These are phyloP conservation scores for Lasiosphaeris hirsuta DNA, from an alignment of 495 filamentous ascomycete genomes.

Conservation along the genomic window DNA sequence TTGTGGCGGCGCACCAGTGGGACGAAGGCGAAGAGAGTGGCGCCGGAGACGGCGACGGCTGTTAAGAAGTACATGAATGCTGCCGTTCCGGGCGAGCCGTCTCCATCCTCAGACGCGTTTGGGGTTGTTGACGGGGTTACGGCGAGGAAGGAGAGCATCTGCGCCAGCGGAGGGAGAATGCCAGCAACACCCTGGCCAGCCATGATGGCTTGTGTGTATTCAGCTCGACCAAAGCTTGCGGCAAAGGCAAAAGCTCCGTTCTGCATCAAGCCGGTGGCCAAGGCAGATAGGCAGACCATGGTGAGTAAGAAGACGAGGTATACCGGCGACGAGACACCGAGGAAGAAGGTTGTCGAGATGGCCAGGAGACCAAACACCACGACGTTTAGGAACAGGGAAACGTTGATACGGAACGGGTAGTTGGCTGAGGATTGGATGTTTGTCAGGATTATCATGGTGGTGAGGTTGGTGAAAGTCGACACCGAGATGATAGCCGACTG, in stretches of 20 bases:
- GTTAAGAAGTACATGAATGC: conserved; percentile 92
- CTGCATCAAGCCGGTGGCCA: conserved; percentile 81
- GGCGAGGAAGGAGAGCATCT: conserved; percentile 76
- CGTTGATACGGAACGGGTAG: conserved; percentile 78
- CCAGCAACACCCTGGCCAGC: conserved; percentile 88
- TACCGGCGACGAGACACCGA: conserved; percentile 50
- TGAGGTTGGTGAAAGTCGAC: conserved; percentile 76
- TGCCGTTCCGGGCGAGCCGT: conserved; percentile 48
- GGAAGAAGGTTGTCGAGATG: conserved; percentile 68
- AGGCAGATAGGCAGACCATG: conserved; percentile 75
- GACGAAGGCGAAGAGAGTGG: conserved; percentile 56
- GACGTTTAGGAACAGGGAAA: conserved; percentile 70
- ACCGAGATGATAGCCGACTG: conserved; percentile 86
- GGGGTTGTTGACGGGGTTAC: conserved; percentile 42
- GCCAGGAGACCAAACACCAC: conserved; percentile 70
- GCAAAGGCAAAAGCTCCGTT: conserved; percentile 95
- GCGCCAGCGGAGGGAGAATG: conserved; percentile 82
- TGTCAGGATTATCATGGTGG: conserved; percentile 67
- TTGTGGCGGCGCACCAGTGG: conserved; percentile 47
- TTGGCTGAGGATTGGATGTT: conserved; percentile 73
- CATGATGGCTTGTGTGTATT: conserved; percentile 97
- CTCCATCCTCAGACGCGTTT: conserved; percentile 13
- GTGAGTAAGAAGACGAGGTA: conserved; percentile 82
- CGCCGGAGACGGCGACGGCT: conserved; percentile 60
- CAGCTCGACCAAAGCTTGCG: conserved; percentile 72